Conservation (phyloP, 2,329 filamentous ascomycete species). For the Aspergillus awamori region DNA sequence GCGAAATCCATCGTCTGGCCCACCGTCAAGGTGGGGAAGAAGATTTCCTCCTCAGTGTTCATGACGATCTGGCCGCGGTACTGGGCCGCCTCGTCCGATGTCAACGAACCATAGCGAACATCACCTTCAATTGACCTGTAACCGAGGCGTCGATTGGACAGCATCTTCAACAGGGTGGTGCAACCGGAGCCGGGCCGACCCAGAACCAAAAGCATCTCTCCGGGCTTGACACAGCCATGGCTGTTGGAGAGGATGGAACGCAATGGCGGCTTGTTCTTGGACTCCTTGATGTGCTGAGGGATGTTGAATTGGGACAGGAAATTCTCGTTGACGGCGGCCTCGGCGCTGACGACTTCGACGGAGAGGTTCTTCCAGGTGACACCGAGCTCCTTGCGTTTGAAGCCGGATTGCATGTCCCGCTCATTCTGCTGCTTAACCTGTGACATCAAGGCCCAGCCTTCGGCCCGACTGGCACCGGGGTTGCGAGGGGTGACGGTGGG, state of each 20-base stretch:
- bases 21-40: constrained; percentile 56
- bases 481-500: constrained; percentile 14
- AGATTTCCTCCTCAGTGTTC: constrained; percentile 57
- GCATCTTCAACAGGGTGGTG: constrained; percentile 69
- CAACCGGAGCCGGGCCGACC: constrained; percentile 71
- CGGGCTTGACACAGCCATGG: constrained; percentile 70
- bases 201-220: constrained; percentile 71
- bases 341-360: constrained; percentile 63
- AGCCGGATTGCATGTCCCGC: constrained; percentile 50
- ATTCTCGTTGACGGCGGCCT: constrained; percentile 68
- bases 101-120: constrained; percentile 58
- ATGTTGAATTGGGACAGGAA: constrained; percentile 63
- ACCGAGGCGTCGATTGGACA: constrained; percentile 65
- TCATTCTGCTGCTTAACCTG: constrained; percentile 51
- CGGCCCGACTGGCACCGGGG: constrained; percentile 24
- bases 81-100: constrained; percentile 44
- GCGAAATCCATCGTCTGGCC: constrained; percentile 58
- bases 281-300: constrained; percentile 56
- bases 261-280: constrained; percentile 58
- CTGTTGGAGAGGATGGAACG: constrained; percentile 67
- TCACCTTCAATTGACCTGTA: constrained; percentile 62
- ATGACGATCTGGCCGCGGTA: constrained; percentile 62
- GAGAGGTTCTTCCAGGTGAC: constrained; percentile 67
- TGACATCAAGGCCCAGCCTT: constrained; percentile 56
- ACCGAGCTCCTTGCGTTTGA: constrained; percentile 58